Conservation (phyloP, 176 grass and related monocot species). For the Dendrocalamus sinicus region DNA sequence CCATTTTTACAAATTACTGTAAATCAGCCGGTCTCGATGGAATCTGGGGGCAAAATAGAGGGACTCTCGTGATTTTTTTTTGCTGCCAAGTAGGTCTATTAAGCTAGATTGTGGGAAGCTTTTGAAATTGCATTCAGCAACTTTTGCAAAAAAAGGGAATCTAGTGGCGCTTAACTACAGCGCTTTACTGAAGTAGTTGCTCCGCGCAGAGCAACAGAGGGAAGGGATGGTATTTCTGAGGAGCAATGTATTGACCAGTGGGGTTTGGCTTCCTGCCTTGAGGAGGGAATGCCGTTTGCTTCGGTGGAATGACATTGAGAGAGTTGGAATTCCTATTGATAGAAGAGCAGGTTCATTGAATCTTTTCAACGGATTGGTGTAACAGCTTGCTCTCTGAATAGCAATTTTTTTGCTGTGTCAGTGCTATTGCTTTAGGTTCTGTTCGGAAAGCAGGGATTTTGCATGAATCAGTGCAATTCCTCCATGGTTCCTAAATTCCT, state of each 20-base stretch:
- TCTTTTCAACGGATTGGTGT: not conserved
- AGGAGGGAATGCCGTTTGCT: not conserved
- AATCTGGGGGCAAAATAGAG: not conserved
- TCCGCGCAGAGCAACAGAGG: no score
- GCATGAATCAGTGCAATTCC: no score
- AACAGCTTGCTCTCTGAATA: not conserved
- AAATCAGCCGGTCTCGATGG: not conserved
- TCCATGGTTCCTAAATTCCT: not conserved
- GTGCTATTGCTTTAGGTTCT: not conserved
- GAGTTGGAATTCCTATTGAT: not conserved
- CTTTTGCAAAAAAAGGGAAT: not conserved
- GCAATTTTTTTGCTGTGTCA: not conserved
- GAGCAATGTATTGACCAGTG: not conserved
- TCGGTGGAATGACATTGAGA: not conserved
- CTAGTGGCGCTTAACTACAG: not conserved
- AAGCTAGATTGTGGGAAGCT: not conserved
- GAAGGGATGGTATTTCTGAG: not conserved
- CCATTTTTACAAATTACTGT: not conserved
- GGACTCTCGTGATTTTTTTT: not conserved
- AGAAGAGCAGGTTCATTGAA: not conserved
- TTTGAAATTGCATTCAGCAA: not conserved
- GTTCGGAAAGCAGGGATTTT: not conserved
- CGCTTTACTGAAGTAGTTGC: not conserved
- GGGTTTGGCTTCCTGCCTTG: not conserved
- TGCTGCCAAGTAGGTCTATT: not conserved